phyloP scores from a whole-genome alignment of 176 grass and related monocot genomes.

The Zea mays region Zm-B73-REFERENCE-NAM-5.0 NC_050101.1:161389501-161390000 shows the following conservation, averaged over 20 bases:
- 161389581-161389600: not conserved
- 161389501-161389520: constrained; percentile 20
- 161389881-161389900: not conserved
- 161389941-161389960: not conserved
- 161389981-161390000: not conserved
- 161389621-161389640: not conserved
- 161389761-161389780: not conserved
- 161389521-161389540: not conserved
- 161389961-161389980: not conserved
- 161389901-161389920: not conserved
- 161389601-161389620: not conserved
- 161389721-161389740: not conserved
- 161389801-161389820: not conserved
- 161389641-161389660: no score
- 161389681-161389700: not conserved
- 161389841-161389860: not conserved
- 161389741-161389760: no score
- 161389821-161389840: not conserved
- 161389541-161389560: not conserved
- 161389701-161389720: not conserved
- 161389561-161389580: not conserved
- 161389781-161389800: not conserved
- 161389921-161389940: not conserved
- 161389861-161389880: not conserved
- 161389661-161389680: not conserved